Evolutionary conservation across 83 land plant species (phyloP), one percentile per base, ranked within the genome.

Genomic region (Picea mariana): DNA sequence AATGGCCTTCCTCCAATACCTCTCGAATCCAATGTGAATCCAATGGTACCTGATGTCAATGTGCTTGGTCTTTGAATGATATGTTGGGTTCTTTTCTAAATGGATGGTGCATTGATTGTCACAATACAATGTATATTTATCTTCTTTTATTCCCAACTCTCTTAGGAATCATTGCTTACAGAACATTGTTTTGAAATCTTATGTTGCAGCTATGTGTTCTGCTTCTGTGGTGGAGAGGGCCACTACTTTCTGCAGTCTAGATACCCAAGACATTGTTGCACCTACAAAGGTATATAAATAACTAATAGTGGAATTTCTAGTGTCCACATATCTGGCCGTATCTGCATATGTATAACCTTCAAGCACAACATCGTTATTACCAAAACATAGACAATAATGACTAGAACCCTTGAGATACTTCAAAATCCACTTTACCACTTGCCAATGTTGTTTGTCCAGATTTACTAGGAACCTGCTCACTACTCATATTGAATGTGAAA

Each of bases 391-490:
- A 11, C 31, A 15, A 52, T 47, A 16, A 9, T 60, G 13, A 7
- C 47, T 69, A 12, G 77, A 65, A 59, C 77, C 83, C 34, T 26
- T 18, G 16, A 81, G 75, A 81, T 81, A 81, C 21, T 67, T 63
- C 27, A 84, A 49, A 20, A 84, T 55, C 82, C 76, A 83, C 27
- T 83, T 83, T 6, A 83, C 59, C 2, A 7, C 23, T 64, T 63
- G 78, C 73, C 63, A 84, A 34, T 72, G 67, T 61, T 38, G 23
- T 63, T 80, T 83, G 18, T 78, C 84, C 77, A 0, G 6, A 42
- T 42, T 42, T 42, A 6, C 44, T 5, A 42, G 44, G 44, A 42
- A 42, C 6, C 44, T 42, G 0, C 44, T 42, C 44, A 42, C 44
- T 42, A 42, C 44, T 42, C 6, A 5, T 6, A 42, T 6, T 81